Evolutionary conservation across 2,329 filamentous ascomycete genomes (phyloP), one percentile per base, ranked within the genome.

Genomic region (Ophiognomonia clavigignenti-juglandacearum): DNA sequence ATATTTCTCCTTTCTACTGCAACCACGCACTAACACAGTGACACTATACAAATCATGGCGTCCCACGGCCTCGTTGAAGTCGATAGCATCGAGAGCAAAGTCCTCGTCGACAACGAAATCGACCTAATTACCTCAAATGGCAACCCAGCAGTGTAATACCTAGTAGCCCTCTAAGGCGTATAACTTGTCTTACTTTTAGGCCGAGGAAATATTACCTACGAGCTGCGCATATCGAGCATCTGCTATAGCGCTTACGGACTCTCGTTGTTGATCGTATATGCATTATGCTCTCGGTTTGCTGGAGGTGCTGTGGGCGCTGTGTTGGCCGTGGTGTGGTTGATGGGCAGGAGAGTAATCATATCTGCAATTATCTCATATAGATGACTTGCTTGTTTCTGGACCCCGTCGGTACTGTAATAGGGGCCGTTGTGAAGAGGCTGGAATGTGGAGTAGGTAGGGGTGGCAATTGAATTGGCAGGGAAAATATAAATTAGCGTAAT

Each of bases 231-330:
- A 67, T 68, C 71, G 34, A 66, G 66, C 39, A 66, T 77, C 5
- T 76, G 74, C 57, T 78, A 75, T 52, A 71, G 73, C 13, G 75
- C 75, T 0, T 75, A 78, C 60, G 76, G 75, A 0, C 56, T 78
- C 24, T 77, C 73, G 4, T 65, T 78, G 14, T 60, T 78, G 26
- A 66, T 78, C 45, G 71, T 76, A 64, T 53, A 62, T n/a, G n/a
- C 4, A 16, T 11, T n/a, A 53, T 10, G n/a, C 11, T 38, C 36
- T 45, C 16, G 13, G 10, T n/a, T 27, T 16, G 11, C 8, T n/a
- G n/a, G n/a, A n/a, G n/a, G n/a, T n/a, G n/a, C n/a, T n/a, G n/a
- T n/a, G n/a, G n/a, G n/a, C n/a, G n/a, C n/a, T n/a, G n/a, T n/a
- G n/a, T n/a, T n/a, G n/a, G n/a, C n/a, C n/a, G n/a, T n/a, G n/a